Conservation (phyloP, 805 yeast genomes). For the Candida broadrunensis region DNA sequence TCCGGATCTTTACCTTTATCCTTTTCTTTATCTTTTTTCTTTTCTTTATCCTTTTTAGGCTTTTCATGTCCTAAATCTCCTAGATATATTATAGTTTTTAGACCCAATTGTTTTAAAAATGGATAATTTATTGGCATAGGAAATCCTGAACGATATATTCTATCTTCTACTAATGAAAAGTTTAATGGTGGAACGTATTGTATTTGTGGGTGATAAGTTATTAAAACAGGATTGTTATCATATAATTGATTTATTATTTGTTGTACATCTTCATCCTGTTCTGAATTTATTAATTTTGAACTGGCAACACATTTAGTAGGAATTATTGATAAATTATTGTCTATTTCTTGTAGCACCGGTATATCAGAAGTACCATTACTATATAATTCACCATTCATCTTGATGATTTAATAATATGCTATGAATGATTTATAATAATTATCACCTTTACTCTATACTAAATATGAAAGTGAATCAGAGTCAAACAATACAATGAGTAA, state of each 20-base stretch:
- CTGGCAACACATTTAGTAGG: background rate
- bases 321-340: too few relatives aligned
- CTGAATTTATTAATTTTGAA: background rate
- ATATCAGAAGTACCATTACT: too few relatives aligned
- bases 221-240: background rate
- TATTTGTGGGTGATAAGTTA: conserved; percentile 1
- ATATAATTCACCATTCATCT: too few relatives aligned
- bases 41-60: conserved; percentile 16
- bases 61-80: conserved; percentile 55
- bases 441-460: too few relatives aligned
- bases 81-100: conserved; percentile 77
- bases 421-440: too few relatives aligned
- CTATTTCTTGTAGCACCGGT: too few relatives aligned
- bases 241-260: background rate
- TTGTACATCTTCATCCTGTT: background rate
- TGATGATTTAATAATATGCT: too few relatives aligned
- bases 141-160: conserved; percentile 87
- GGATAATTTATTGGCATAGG: conserved; percentile 85
- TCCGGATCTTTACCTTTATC: conserved; percentile 11
- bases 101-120: conserved; percentile 65
- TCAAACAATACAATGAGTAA: too few relatives aligned
- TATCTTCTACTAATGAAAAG: conserved; percentile 84
- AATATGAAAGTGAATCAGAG: too few relatives aligned
- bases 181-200: conserved; percentile 80
- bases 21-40: conserved; percentile 11